A percentile compares a stretch with the other conserved stretches of the same genome.
phyloP scores from a whole-genome alignment of 116 monocot genomes.

The Zostera marina region DNA sequence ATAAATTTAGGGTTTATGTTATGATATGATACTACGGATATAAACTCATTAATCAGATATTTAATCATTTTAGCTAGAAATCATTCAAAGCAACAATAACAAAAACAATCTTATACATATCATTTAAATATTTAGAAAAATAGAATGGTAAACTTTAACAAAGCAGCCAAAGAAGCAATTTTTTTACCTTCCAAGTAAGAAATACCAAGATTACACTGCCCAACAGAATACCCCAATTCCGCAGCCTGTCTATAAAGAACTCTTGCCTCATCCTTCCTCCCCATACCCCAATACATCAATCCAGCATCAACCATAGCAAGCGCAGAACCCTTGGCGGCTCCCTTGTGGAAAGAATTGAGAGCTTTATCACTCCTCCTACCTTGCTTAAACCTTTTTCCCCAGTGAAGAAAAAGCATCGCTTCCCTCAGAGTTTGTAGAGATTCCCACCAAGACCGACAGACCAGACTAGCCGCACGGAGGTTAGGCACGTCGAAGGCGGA shows the following conservation, averaged over 20 bases:
- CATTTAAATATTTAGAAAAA: neutral
- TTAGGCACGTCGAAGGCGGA: constrained; percentile 30
- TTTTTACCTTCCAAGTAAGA: constrained; percentile 25
- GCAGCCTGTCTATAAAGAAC: constrained; percentile 33
- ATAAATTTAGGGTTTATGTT: no score
- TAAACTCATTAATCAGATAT: no score
- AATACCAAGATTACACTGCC: constrained; percentile 41
- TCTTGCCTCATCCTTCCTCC: constrained; percentile 36
- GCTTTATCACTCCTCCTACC: constrained; percentile 18
- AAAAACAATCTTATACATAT: no score
- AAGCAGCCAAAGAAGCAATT: neutral
- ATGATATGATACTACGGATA: no score
- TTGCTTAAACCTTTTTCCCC: constrained; percentile 46
- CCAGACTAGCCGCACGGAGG: constrained; percentile 29
- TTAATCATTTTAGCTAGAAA: no score
- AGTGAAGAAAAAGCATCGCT: constrained; percentile 35
- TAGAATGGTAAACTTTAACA: neutral
- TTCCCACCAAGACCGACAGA: constrained; percentile 37
- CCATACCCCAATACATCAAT: constrained; percentile 54
- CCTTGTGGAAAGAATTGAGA: constrained; percentile 39
- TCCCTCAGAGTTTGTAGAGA: constrained; percentile 41
- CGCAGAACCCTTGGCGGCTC: constrained; percentile 32
- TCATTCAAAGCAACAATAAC: no score
- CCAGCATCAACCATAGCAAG: constrained; percentile 68
- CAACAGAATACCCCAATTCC: constrained; percentile 37